Evolutionary conservation across 1,139 yeast genomes (phyloP).

Genomic region (Scheffersomyces illinoinensis): DNA sequence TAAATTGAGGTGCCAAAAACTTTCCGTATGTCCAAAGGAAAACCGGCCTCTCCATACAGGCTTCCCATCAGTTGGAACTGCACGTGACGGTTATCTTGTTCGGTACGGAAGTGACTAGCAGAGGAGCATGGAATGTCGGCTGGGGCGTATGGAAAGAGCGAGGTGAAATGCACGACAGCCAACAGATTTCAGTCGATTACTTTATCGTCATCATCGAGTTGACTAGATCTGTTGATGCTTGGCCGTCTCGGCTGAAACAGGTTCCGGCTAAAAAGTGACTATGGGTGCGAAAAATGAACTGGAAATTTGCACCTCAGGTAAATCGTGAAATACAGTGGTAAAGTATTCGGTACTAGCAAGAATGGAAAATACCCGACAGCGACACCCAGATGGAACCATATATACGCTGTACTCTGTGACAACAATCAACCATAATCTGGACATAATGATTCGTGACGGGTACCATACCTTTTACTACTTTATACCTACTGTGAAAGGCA

Average conservation of each 20-base stretch:
- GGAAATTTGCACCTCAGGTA: background rate
- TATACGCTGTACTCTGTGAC: background rate
- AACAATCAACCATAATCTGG: too few relatives aligned
- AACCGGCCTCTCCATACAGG: too few relatives aligned
- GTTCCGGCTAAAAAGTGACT: background rate
- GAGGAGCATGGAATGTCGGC: background rate
- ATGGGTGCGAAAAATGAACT: background rate
- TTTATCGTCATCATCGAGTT: background rate
- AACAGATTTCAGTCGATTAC: background rate
- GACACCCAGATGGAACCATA: background rate
- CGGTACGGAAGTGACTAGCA: background rate
- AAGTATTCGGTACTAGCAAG: background rate
- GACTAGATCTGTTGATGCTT: background rate
- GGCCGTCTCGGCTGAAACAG: background rate
- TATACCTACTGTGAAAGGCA: too few relatives aligned
- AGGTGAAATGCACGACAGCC: background rate
- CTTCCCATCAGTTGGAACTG: background rate
- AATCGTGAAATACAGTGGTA: background rate
- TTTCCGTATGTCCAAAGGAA: too few relatives aligned
- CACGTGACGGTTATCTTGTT: background rate
- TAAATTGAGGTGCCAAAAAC: too few relatives aligned
- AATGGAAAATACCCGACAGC: background rate
- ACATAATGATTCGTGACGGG: too few relatives aligned
- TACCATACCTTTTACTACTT: too few relatives aligned
- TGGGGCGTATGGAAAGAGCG: too few relatives aligned